Percentiles rank a stretch among this genome's conserved stretches.
phyloP scores from a whole-genome alignment of 2,329 filamentous ascomycete species.

The Penicillium psychrosexuale region DNA sequence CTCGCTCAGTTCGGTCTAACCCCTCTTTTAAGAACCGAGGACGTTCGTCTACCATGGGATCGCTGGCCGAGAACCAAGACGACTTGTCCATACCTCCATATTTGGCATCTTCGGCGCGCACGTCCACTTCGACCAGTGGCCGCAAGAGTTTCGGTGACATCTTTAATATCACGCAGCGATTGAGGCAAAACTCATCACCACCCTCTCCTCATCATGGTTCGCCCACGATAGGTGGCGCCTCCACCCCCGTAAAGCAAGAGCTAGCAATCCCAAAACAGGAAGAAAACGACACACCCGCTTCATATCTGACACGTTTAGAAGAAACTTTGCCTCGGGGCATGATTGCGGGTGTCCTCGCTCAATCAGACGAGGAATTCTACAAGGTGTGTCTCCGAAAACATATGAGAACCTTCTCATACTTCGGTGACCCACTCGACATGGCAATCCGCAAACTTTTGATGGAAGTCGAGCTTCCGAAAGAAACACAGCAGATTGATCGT shows the following conservation, averaged over 20 bases:
- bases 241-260: constrained; percentile 69
- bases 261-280: constrained; percentile 69
- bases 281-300: constrained; percentile 85
- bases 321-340: constrained; percentile 74
- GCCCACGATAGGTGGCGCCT: constrained; percentile 55
- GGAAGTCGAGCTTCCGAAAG: constrained; percentile 92
- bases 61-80: constrained; percentile 67
- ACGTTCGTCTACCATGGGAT: constrained; percentile 87
- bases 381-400: constrained; percentile 84
- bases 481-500: constrained; percentile 96
- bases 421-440: constrained; percentile 97
- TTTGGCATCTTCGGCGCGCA: constrained; percentile 57
- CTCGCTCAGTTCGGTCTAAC: constrained; percentile 61
- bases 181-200: constrained; percentile 78
- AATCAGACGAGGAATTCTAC: constrained; percentile 80
- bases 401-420: constrained; percentile 92
- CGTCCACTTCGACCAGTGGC: constrained; percentile 78
- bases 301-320: constrained; percentile 81
- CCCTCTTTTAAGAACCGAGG: constrained; percentile 58
- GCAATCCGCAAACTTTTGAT: constrained; percentile 91
- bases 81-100: constrained; percentile 67
- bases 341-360: constrained; percentile 81
- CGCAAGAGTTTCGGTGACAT: constrained; percentile 91
- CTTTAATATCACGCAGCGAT: constrained; percentile 68
- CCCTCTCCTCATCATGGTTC: constrained; percentile 64